These are phyloP conservation scores for Ophiostoma montium DNA, from an alignment of 2,329 filamentous ascomycete species.

Conservation along the genomic window DNA sequence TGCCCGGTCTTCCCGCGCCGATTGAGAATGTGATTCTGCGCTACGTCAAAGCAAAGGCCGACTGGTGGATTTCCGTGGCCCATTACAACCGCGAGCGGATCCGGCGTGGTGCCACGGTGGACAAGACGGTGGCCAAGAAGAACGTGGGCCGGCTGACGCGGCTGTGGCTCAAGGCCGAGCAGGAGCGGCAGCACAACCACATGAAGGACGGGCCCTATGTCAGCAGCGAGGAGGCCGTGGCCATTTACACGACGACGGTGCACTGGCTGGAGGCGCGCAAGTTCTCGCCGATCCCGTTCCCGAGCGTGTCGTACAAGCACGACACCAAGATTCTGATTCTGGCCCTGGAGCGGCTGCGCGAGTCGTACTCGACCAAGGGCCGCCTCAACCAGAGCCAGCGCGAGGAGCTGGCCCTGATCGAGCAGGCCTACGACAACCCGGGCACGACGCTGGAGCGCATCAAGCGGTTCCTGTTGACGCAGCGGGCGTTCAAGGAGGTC, in stretches of 20 bases:
- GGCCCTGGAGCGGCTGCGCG: conserved; percentile 79
- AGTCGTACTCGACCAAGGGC: conserved; percentile 96
- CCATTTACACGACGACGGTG: conserved; percentile 96
- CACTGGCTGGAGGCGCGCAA: conserved; percentile 98
- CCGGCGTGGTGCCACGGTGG: conserved; percentile 86
- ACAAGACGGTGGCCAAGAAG: conserved; percentile 99
- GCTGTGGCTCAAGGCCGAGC: conserved; percentile 94
- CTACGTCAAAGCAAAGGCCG: conserved; percentile 97
- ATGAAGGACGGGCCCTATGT: conserved; percentile 99
- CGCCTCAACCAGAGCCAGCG: conserved; percentile 93
- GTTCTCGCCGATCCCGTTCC: conserved; percentile 97
- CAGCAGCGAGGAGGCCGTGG: conserved; percentile 94
- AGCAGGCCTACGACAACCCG: conserved; percentile 95
- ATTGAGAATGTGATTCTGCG: conserved; percentile 98
- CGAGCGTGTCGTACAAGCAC: conserved; percentile 97
- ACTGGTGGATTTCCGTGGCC: conserved; percentile 99
- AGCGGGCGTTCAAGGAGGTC: conserved; percentile 97
- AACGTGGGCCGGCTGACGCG: conserved; percentile 89
- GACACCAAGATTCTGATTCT: conserved; percentile 98
- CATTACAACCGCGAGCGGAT: conserved; percentile 99
- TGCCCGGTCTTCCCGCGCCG: conserved; percentile 85
- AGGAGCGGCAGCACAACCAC: conserved; percentile 97
- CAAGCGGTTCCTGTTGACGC: conserved; percentile 92
- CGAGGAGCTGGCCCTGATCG: conserved; percentile 90
- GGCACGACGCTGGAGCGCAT: conserved; percentile 92